Percentiles rank a stretch among this genome's conserved stretches.
Evolutionary conservation across 371 early-diverging fungal species (phyloP).

Genomic region (Circinella umbellata): DNA sequence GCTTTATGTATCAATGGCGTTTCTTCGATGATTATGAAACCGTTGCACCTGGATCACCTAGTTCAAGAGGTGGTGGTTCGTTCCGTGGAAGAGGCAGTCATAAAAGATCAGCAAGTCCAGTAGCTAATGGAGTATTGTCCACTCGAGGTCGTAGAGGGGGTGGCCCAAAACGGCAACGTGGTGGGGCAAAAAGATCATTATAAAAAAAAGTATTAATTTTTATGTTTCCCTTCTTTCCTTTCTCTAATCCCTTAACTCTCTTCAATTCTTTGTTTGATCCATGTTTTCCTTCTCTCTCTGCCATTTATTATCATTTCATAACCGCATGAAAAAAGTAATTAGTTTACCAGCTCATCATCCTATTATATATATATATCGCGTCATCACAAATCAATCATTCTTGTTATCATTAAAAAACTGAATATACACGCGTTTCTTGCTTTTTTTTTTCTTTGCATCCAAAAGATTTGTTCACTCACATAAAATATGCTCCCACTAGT

Average conservation of each 20-base stretch:
- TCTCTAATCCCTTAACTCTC: not conserved
- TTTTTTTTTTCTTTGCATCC: too few relatives aligned
- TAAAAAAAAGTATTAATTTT: not conserved
- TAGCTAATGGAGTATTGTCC: not conserved
- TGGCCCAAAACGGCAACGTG: constrained; percentile 8
- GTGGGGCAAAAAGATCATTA: not conserved
- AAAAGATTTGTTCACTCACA: too few relatives aligned
- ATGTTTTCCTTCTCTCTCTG: too few relatives aligned
- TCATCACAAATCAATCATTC: too few relatives aligned
- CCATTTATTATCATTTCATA: too few relatives aligned
- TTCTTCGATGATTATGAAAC: constrained; percentile 13
- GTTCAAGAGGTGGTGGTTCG: not conserved
- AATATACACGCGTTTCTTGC: too few relatives aligned
- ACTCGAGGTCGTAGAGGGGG: constrained; percentile 2
- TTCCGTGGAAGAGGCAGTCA: not conserved
- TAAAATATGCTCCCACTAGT: too few relatives aligned
- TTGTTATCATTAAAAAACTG: too few relatives aligned
- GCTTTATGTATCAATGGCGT: constrained; percentile 71
- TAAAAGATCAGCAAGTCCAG: constrained; percentile 3
- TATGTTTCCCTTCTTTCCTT: not conserved
- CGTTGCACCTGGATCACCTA: constrained; percentile 5
- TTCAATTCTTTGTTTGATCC: too few relatives aligned
- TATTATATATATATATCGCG: too few relatives aligned
- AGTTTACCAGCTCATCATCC: too few relatives aligned
- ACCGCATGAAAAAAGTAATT: too few relatives aligned